A percentile compares a stretch with the other conserved stretches of the same genome.
Evolutionary conservation across 2,329 filamentous ascomycete genomes (phyloP).

Genomic region (Thermothelomyces thermophilus): DNA sequence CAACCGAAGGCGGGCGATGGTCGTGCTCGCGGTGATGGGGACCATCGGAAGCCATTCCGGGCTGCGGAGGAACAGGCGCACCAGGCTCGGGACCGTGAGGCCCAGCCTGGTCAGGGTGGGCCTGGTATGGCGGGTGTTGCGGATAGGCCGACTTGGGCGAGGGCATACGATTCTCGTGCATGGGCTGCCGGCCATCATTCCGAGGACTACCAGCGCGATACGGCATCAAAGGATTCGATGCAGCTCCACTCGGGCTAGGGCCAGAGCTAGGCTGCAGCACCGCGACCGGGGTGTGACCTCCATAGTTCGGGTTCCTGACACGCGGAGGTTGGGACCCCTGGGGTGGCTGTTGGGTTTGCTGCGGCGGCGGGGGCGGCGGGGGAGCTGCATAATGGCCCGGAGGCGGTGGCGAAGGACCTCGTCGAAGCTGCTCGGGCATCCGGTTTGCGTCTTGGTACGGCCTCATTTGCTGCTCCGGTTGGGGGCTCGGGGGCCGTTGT

Average conservation of each 20-base stretch:
- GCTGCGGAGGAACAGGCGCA: slow-evolving; percentile 48
- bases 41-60: slow-evolving; percentile 56
- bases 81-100: slow-evolving; percentile 65
- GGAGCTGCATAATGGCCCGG: slow-evolving; percentile 48
- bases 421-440: slow-evolving; percentile 38
- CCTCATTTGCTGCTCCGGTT: slow-evolving; percentile 62
- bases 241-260: slow-evolving; percentile 39
- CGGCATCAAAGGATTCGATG: slow-evolving; percentile 53
- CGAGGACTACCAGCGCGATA: slow-evolving; percentile 75
- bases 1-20: slow-evolving; percentile 69
- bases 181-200: slow-evolving; percentile 66
- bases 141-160: slow-evolving; percentile 86
- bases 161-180: slow-evolving; percentile 78
- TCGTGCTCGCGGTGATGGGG: slow-evolving; percentile 59
- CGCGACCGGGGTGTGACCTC: slow-evolving; percentile 44
- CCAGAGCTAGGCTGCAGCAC: slow-evolving; percentile 31
- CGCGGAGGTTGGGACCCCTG: slow-evolving; percentile 37
- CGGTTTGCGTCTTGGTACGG: slow-evolving; percentile 63
- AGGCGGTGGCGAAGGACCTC: slow-evolving; percentile 49
- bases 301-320: slow-evolving; percentile 54
- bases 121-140: slow-evolving; percentile 66
- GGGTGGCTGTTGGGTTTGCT: slow-evolving; percentile 34
- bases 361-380: slow-evolving; percentile 40
- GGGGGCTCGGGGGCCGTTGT: slow-evolving; percentile 68
- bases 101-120: slow-evolving; percentile 59